Percentiles rank a stretch among this genome's conserved stretches.
Evolutionary conservation across 495 filamentous ascomycete species (phyloP).

Genomic region (Talaromyces ruber): DNA sequence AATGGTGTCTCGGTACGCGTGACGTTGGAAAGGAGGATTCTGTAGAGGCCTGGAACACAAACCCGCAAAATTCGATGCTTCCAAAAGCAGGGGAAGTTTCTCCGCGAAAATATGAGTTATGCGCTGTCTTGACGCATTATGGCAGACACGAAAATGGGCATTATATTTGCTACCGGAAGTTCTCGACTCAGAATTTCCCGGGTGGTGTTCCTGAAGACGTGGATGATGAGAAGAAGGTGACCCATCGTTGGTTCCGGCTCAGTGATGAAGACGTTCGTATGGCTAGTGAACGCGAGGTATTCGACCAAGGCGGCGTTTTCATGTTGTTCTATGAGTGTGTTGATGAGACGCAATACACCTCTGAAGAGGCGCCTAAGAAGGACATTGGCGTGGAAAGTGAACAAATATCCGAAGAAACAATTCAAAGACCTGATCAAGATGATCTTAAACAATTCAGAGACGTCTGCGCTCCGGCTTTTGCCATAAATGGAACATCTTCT

Average conservation of each 20-base stretch:
- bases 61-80: slow-evolving; percentile 64
- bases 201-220: slow-evolving; percentile 28
- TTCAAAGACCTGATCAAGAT: background rate
- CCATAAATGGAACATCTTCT: background rate
- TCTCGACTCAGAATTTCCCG: slow-evolving; percentile 34
- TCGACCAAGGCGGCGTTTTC: slow-evolving; percentile 77
- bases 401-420: background rate
- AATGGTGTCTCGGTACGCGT: slow-evolving; percentile 64
- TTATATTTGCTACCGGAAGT: slow-evolving; percentile 82
- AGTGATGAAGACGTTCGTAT: slow-evolving; percentile 76
- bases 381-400: background rate
- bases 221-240: slow-evolving; percentile 28
- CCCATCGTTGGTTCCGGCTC: slow-evolving; percentile 66
- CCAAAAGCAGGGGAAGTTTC: slow-evolving; percentile 21
- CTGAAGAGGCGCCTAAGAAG: background rate
- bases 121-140: slow-evolving; percentile 80
- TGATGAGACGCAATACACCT: slow-evolving; percentile 5
- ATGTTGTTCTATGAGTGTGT: slow-evolving; percentile 89
- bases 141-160: slow-evolving; percentile 93
- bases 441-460: background rate
- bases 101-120: slow-evolving; percentile 67
- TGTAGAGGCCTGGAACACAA: slow-evolving; percentile 55
- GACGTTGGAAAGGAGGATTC: slow-evolving; percentile 15
- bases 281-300: slow-evolving; percentile 64
- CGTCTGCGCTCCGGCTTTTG: background rate